Evolutionary conservation across 1,284 basidiomycete species (phyloP).

Genomic region (Austroboletus sp.): DNA sequence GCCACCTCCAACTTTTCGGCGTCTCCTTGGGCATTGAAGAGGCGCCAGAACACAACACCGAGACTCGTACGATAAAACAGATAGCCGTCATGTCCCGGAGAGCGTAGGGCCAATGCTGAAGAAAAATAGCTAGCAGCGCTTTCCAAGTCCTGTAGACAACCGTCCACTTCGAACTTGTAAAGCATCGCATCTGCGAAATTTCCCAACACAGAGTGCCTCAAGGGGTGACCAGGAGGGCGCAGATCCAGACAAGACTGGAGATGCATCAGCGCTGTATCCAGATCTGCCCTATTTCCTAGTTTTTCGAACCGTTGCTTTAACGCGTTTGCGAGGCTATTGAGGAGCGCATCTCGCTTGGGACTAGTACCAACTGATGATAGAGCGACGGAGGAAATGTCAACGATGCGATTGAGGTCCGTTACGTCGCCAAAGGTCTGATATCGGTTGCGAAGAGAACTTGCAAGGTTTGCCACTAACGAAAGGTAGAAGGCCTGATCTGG

Average conservation of each 20-base stretch:
- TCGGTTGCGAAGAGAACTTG: slow-evolving; percentile 15
- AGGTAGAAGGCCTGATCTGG: slow-evolving; percentile 15
- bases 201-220: slow-evolving; percentile 13
- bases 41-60: slow-evolving; percentile 4
- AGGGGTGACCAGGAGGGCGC: slow-evolving; percentile 21
- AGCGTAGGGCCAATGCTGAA: slow-evolving; percentile 15
- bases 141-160: slow-evolving; percentile 19
- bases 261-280: slow-evolving; percentile 16
- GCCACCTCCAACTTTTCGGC: slow-evolving; percentile 16
- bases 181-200: slow-evolving; percentile 17
- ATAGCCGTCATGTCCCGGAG: slow-evolving; percentile 18
- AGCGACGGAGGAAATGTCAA: slow-evolving; percentile 14
- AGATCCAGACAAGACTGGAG: slow-evolving; percentile 20
- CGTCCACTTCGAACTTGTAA: slow-evolving; percentile 16
- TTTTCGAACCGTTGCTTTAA: slow-evolving; percentile 16
- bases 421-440: slow-evolving; percentile 18
- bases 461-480: slow-evolving; percentile 16
- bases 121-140: slow-evolving; percentile 8
- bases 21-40: slow-evolving; percentile 12
- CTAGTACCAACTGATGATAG: slow-evolving; percentile 4
- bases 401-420: slow-evolving; percentile 17
- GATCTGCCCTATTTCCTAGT: slow-evolving; percentile 15
- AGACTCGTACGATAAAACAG: slow-evolving; percentile 8
- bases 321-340: slow-evolving; percentile 22
- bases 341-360: slow-evolving; percentile 17